phyloP scores from a whole-genome alignment of 345 rosid species.

The Hirschfeldia incana region DNA sequence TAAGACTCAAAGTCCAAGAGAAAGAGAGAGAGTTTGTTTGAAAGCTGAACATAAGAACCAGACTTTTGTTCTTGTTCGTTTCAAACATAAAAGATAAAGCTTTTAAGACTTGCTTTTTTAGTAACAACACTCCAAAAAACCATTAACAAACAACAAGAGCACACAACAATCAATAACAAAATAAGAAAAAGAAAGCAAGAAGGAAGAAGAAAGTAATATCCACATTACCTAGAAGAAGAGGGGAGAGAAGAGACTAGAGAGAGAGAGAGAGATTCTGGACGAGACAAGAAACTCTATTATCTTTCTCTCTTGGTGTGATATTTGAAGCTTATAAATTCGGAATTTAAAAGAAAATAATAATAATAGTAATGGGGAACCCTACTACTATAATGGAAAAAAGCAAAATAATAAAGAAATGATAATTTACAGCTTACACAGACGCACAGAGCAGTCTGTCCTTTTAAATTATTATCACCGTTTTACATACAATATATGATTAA shows the following conservation, averaged over 20 bases:
- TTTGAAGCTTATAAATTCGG: constrained; percentile 23
- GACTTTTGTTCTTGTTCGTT: constrained; percentile 38
- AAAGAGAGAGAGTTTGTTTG: constrained; percentile 22
- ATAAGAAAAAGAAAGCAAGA: constrained; percentile 3
- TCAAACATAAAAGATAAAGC: constrained; percentile 28
- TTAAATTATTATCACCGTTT: constrained; percentile 11
- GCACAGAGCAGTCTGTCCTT: neutral
- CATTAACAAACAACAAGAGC: constrained; percentile 23
- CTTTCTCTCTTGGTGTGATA: constrained; percentile 27
- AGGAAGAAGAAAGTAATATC: constrained; percentile 24
- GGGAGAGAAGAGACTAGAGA: constrained; percentile 8
- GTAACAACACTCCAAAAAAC: constrained; percentile 45
- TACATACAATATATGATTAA: neutral
- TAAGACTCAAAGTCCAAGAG: constrained; percentile 31
- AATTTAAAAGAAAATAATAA: neutral
- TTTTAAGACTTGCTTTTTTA: constrained; percentile 39
- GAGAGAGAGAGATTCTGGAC: neutral
- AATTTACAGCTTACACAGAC: neutral
- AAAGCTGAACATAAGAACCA: constrained; percentile 32
- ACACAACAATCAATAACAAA: constrained; percentile 9
- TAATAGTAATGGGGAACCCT: neutral
- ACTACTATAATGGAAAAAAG: neutral
- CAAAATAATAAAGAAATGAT: neutral
- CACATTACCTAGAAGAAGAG: constrained; percentile 26
- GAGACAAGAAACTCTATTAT: constrained; percentile 47